phyloP scores from a whole-genome alignment of 176 grass and related monocot species.

The Lolium perenne region DNA sequence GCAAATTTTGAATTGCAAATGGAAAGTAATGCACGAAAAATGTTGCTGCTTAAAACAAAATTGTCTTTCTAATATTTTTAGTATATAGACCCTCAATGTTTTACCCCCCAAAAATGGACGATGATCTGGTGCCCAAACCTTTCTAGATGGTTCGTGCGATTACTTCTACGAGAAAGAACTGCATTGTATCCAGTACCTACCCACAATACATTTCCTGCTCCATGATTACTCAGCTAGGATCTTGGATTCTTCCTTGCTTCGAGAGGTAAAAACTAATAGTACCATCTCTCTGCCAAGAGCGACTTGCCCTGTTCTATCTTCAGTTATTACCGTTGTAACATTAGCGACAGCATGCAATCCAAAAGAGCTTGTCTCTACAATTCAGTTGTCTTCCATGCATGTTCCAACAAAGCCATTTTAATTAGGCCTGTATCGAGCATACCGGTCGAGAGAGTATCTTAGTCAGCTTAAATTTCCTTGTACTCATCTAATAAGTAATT shows the following conservation, averaged over 20 bases:
- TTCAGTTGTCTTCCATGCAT: neutral
- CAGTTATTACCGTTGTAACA: constrained; percentile 23
- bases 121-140: no score
- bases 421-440: neutral
- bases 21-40: no score
- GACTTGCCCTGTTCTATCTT: neutral
- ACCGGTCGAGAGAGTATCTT: neutral
- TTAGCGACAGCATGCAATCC: constrained; percentile 19
- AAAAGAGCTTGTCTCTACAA: neutral
- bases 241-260: neutral
- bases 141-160: neutral
- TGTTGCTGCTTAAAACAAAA: no score
- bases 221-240: neutral
- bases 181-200: no score
- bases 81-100: no score
- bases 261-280: neutral
- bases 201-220: neutral
- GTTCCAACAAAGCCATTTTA: neutral
- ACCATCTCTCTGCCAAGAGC: neutral
- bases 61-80: no score
- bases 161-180: no score
- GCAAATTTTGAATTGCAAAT: no score
- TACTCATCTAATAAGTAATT: constrained; percentile 7
- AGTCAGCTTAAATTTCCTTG: neutral
- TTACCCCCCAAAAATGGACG: no score